A percentile compares a stretch with the other conserved stretches of the same genome.
These are phyloP conservation scores for Apiospora pterosperma DNA, from an alignment of 2,329 filamentous ascomycete genomes.

Conservation along the genomic window DNA sequence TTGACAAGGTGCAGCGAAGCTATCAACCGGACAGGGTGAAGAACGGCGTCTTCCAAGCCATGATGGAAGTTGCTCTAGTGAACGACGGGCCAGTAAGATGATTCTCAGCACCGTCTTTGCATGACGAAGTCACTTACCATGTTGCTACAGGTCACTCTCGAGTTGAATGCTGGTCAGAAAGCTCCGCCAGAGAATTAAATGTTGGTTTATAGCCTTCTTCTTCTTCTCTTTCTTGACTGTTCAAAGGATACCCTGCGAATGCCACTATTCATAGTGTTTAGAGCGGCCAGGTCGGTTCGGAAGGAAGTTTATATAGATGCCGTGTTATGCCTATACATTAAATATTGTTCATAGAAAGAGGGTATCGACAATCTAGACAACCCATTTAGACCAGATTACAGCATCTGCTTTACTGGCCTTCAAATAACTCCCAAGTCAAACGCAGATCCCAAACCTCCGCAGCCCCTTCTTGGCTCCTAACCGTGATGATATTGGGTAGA, in stretches of 20 bases:
- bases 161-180: conserved; percentile 23
- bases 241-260: neutral
- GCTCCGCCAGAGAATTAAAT: neutral
- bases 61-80: conserved; percentile 95
- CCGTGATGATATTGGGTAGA: neutral
- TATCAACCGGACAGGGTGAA: conserved; percentile 77
- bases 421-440: neutral
- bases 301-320: neutral
- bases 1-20: conserved; percentile 67
- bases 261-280: neutral
- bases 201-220: neutral
- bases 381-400: neutral
- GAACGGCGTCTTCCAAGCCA: conserved; percentile 95
- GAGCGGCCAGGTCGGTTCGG: neutral
- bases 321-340: neutral
- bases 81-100: conserved; percentile 69
- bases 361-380: conserved; percentile 5
- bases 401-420: neutral
- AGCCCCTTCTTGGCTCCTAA: neutral
- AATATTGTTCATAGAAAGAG: neutral
- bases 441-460: neutral
- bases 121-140: conserved; percentile 10
- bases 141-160: conserved; percentile 34
- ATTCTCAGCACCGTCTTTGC: neutral
- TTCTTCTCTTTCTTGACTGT: neutral